These are phyloP conservation scores for Iberis pinnata DNA, from an alignment of 345 rosid genomes.

Conservation along the genomic window DNA sequence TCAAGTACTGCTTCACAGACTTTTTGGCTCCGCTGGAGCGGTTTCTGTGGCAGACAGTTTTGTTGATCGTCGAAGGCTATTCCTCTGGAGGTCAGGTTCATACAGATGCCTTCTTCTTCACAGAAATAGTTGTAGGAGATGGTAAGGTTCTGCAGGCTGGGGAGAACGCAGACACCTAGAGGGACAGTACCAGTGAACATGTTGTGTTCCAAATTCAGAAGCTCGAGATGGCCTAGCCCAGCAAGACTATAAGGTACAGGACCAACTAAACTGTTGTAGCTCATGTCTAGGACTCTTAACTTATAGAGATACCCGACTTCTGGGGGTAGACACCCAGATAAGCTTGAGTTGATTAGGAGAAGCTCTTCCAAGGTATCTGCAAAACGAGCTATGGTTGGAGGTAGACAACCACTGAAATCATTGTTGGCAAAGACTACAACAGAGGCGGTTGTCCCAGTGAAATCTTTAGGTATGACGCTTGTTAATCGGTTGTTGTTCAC, in stretches of 20 bases:
- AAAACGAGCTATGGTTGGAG: slow-evolving; percentile 55
- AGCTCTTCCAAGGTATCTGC: slow-evolving; percentile 73
- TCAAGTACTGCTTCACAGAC: slow-evolving; percentile 49
- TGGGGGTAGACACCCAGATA: slow-evolving; percentile 79
- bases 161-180: slow-evolving; percentile 59
- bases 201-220: slow-evolving; percentile 60
- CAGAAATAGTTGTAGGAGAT: slow-evolving; percentile 69
- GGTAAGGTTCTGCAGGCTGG: slow-evolving; percentile 57
- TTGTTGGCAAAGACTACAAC: slow-evolving; percentile 85
- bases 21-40: slow-evolving; percentile 57
- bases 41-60: slow-evolving; percentile 73
- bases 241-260: slow-evolving; percentile 80
- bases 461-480: slow-evolving; percentile 37
- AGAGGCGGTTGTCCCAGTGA: slow-evolving; percentile 41
- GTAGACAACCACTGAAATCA: slow-evolving; percentile 67
- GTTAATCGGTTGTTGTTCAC: slow-evolving; percentile 65
- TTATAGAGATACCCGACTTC: slow-evolving; percentile 80
- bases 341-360: slow-evolving; percentile 55
- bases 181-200: slow-evolving; percentile 61
- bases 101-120: slow-evolving; percentile 74
- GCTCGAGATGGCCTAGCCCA: slow-evolving; percentile 70
- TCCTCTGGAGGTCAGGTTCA: slow-evolving; percentile 52
- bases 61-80: slow-evolving; percentile 52
- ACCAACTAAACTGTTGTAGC: slow-evolving; percentile 64
- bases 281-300: slow-evolving; percentile 65